These are phyloP conservation scores for Colletotrichum karsti DNA, from an alignment of 2,329 filamentous ascomycete species.

Conservation along the genomic window DNA sequence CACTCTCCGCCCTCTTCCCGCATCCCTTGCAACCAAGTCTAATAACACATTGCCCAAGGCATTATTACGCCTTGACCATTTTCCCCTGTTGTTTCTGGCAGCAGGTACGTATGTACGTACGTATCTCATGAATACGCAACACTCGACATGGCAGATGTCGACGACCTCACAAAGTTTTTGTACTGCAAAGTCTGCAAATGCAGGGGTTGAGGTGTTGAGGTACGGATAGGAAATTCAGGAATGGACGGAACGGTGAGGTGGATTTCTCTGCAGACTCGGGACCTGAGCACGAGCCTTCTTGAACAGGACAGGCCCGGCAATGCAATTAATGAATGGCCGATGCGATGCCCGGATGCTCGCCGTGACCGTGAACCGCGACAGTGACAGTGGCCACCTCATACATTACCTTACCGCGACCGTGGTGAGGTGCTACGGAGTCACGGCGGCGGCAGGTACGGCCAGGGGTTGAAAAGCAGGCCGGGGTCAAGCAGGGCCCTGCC, in stretches of 20 bases:
- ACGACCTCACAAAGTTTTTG: not conserved
- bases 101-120: not conserved
- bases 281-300: no score
- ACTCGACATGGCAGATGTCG: not conserved
- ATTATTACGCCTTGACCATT: conserved; percentile 6
- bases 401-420: no score
- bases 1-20: conserved; percentile 9
- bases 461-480: not conserved
- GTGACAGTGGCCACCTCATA: no score
- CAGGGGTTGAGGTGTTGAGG: not conserved
- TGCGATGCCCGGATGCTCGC: no score
- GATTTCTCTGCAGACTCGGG: no score
- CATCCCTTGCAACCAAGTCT: conserved; percentile 13
- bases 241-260: not conserved
- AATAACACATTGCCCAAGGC: not conserved
- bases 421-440: no score
- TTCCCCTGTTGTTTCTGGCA: not conserved
- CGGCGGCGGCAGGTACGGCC: not conserved
- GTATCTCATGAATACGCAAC: not conserved
- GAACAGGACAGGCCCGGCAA: no score
- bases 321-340: no score
- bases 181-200: not conserved
- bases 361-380: no score
- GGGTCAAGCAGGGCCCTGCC: conserved; percentile 4
- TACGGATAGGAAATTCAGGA: not conserved